Evolutionary conservation across 1,284 basidiomycete species (phyloP), one percentile per base, ranked within the genome.

Genomic region (Ceratobasidium sp.): DNA sequence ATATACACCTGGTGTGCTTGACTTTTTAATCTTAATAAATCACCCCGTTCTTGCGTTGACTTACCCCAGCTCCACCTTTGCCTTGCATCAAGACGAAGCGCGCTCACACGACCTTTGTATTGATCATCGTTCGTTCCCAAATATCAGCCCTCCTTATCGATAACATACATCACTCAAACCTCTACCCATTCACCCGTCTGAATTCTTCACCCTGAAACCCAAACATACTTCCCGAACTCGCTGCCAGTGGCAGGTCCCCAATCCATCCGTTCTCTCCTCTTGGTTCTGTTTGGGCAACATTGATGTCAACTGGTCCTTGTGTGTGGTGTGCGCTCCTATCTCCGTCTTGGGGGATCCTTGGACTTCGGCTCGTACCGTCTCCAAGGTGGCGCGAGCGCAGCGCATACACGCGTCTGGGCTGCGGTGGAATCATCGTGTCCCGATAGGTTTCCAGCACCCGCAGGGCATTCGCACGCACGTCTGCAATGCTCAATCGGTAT

Each of bases 401-500:
- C 14, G 69, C 69, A 72, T 72, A 72, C 56, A 72, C 69, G 44
- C 69, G 69, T 5, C 44, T 31, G 45, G 69, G 69, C 45, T 51
- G 31, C 19, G 57, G 69, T 17, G 69, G 69, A 22, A 72, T 62
- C 24, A 72, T 11, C 24, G 69, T 72, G 15, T 72, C 69, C 24
- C 69, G 27, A 24, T 62, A 72, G 6, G 54, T 62, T 48, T 72
- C 60, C n/a, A 79, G 73, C 47, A 79, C 64, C 11, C 54, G 82
- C 71, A 84, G 82, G 36, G 84, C 83, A 63, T 86, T 84, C 24
- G 78, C 80, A 67, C 80, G 81, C 19, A 87, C 82, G 79, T 87
- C 86, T 44, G 73, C 80, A 36, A 84, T 81, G 77, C 84, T 87
- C 76, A 93, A 83, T 62, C 92, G 83, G 83, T 93, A 93, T 78